Base-by-base conservation (phyloP, 148 eudicot species). In the Amaranthus cruentus region DNA sequence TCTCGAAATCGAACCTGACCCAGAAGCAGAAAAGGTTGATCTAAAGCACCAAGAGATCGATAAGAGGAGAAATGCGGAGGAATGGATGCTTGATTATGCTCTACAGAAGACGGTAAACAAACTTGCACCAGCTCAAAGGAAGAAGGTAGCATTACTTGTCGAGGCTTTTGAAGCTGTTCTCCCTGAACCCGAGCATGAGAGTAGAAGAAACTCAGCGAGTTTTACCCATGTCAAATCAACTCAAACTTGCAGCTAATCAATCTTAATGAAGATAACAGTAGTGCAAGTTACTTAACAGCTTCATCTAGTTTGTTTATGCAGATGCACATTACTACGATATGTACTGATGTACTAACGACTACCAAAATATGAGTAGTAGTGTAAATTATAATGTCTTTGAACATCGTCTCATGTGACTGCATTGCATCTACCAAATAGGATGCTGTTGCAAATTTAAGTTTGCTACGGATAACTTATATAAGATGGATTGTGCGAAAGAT, bases 31-130 rank as follows among this genome's bases (percentile, higher is more conserved):
- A 73, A 89, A 82, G 75, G 97, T 93, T 66, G 96, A 91, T 79
- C 87, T 93, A 42, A 88, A 73, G 85, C 98, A 91, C 70, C 95
- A 88, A 79, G 87, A 77, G 73, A 73, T 88, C 78, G 95, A 91
- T 53, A 97, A 85, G 43, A 84, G 87, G 78, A 91, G 79, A 71
- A 88, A 91, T 61, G 65, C 95, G 21, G 91, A 93, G 72, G 98
- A 93, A 73, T 93, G 92, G 92, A 91, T 91, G 97, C 75, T 93
- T 42, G 98, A 93, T 78, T 79, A 80, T 68, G 98, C 97, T 71
- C 85, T 93, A 13, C 87, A 70, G 58, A 86, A 83, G 77, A 85
- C 94, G 4, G 91, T 93, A 56, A 77, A 76, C 76, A 85, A 82
- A 63, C 95, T 93, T 12, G 87, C 87, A 54, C 92, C 92, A 2